Evolutionary conservation across 2,329 filamentous ascomycete species (phyloP), one percentile per base, ranked within the genome.

Genomic region (Ophiocordyceps unilateralis): DNA sequence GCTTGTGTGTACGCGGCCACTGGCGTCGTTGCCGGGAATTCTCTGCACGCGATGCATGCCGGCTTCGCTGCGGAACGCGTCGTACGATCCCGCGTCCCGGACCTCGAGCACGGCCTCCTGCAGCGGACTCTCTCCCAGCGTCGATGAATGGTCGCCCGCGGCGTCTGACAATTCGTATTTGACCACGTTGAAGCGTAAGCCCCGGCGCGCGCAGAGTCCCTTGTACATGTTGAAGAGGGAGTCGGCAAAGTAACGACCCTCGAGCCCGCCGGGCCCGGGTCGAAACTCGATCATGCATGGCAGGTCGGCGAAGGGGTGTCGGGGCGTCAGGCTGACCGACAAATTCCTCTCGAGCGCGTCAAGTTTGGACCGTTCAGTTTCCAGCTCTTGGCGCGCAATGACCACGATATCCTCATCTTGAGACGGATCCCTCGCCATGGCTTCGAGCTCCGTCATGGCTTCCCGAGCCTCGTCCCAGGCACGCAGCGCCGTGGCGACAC

Each of bases 1-100:
- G 55, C 83, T 91, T 11, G 91, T 98, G 60, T 98, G 91, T 15
- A 86, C 91, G 23, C 91, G 78, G 2, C 91, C 91, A 57, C 86
- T 89, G 50, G 71, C 83, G 59, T 98, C 91, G 1, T 91, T 98
- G 11, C 80, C 80, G 1, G 91, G 91, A 4, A 98, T 81, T 22
- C 91, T 78, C 66, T 98, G 91, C 0, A 98, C 91, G 23, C 91
- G 77, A 59, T 98, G 91, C 50, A 98, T 91, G 26, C 91, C 91
- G 3, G 89, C 85, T 62, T 98, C 91, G 52, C 81, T 81, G 47
- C 89, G 76, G 53, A 98, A 76, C 2, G 76, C 56, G 46, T 82
- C 84, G 61, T 94, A 98, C 20, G 87, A 80, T 24, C 85, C 85
- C 1, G 75, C 64, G 41, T 78, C 73, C 45, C 81, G 75, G 30